Percentiles rank a stretch among this genome's conserved stretches.
Evolutionary conservation across 164 flowering plant genomes (phyloP).

Genomic region (Umbellularia californica): DNA sequence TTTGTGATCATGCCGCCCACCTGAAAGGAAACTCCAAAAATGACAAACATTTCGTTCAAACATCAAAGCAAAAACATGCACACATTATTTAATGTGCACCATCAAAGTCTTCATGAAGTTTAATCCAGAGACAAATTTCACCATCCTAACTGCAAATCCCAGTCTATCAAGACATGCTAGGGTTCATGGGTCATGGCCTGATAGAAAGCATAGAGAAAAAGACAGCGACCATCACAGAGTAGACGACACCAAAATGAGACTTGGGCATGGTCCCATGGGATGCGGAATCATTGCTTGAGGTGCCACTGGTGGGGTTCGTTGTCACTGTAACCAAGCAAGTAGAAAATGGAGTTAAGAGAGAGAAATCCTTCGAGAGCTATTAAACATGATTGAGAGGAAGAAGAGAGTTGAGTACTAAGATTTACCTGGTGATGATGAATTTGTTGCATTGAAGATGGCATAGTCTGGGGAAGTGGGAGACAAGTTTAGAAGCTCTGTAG

Average conservation of each 20-base stretch:
- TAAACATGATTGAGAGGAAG: not conserved
- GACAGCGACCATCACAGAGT: not conserved
- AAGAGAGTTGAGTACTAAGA: not conserved
- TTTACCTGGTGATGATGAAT: not conserved
- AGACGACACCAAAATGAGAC: not conserved
- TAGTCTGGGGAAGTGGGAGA: not conserved
- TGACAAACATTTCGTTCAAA: too few species aligned
- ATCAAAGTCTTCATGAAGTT: too few species aligned
- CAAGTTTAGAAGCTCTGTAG: constrained; percentile 5
- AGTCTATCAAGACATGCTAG: too few species aligned
- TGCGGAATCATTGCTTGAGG: not conserved
- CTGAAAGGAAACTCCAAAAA: too few species aligned
- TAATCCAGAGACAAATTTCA: too few species aligned
- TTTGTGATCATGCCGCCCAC: too few species aligned
- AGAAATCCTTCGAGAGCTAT: not conserved
- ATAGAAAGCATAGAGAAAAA: not conserved
- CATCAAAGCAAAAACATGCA: too few species aligned
- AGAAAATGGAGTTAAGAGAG: not conserved
- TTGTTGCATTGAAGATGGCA: not conserved
- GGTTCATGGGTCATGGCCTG: not conserved
- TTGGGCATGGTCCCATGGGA: not conserved
- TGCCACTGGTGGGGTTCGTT: not conserved
- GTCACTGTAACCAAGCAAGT: not conserved
- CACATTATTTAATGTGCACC: too few species aligned
- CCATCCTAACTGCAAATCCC: too few species aligned